Percentiles rank a stretch among this genome's conserved stretches.
Conservation (phyloP, 352 stramenopile species). For the Phytophthora constricta region DNA sequence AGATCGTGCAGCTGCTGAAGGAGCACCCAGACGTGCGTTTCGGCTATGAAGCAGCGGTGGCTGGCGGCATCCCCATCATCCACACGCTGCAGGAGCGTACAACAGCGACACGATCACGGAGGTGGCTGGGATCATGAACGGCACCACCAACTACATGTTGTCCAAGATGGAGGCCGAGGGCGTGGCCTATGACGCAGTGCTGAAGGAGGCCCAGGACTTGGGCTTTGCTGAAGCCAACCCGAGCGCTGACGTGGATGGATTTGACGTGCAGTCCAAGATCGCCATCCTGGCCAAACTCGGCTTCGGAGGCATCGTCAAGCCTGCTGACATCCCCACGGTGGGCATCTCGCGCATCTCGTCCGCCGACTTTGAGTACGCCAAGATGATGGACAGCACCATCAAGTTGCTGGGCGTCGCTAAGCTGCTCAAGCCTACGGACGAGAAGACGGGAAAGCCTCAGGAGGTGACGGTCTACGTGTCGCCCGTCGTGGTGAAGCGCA, state of each 20-base stretch:
- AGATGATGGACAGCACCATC: constrained; percentile 96
- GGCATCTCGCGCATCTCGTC: constrained; percentile 93
- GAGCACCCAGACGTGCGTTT: constrained; percentile 87
- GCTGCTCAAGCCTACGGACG: constrained; percentile 75
- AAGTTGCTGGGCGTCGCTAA: constrained; percentile 94
- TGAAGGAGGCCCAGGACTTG: constrained; percentile 94
- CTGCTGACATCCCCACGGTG: constrained; percentile 89
- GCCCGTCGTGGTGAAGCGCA: constrained; percentile 90
- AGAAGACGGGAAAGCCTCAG: constrained; percentile 66
- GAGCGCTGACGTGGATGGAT: constrained; percentile 95
- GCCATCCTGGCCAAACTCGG: constrained; percentile 94
- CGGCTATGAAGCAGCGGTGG: constrained; percentile 96
- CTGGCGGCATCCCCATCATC: constrained; percentile 97
- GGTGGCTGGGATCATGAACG: constrained; percentile 97
- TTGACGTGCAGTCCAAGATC: constrained; percentile 97
- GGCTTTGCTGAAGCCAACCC: constrained; percentile 96
- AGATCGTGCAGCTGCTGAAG: constrained; percentile 89
- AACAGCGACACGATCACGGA: constrained; percentile 92
- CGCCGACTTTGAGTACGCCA: constrained; percentile 97
- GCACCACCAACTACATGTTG: constrained; percentile 98
- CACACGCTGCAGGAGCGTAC: constrained; percentile 94
- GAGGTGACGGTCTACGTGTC: constrained; percentile 95
- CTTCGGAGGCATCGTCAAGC: constrained; percentile 91
- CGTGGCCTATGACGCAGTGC: constrained; percentile 91
- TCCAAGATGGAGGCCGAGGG: constrained; percentile 96